Evolutionary conservation across 441 rosid species (phyloP).

Genomic region (Geranium incanum): DNA sequence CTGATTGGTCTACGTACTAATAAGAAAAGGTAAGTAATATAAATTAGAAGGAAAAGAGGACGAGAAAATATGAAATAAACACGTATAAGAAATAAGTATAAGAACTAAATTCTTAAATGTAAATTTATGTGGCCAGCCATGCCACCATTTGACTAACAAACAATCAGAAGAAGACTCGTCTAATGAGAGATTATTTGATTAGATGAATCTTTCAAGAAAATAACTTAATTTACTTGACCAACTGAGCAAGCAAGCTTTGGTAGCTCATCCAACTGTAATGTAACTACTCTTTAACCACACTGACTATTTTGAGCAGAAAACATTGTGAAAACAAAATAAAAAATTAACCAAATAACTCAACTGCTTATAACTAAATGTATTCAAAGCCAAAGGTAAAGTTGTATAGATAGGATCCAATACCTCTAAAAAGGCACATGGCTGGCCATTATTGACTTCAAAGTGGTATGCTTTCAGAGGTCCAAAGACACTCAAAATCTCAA

Average conservation of each 20-base stretch:
- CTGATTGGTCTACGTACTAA: constrained; percentile 72
- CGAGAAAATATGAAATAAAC: background rate
- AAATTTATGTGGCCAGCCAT: background rate
- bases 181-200: background rate
- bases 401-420: constrained; percentile 33
- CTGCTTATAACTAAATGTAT: background rate
- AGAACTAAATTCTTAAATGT: too few relatives aligned
- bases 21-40: constrained; percentile 12
- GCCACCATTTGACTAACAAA: background rate
- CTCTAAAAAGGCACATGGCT: constrained; percentile 66
- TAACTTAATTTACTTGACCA: background rate
- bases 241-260: background rate
- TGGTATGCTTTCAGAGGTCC: constrained; percentile 79
- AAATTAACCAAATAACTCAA: background rate
- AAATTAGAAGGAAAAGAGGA: background rate
- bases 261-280: constrained; percentile 1
- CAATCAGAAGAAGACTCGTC: background rate
- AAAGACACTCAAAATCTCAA: constrained; percentile 77
- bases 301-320: background rate
- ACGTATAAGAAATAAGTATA: too few relatives aligned
- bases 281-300: background rate
- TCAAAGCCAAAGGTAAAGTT: too few relatives aligned
- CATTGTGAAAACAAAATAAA: background rate
- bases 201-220: background rate
- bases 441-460: constrained; percentile 37